phyloP scores from a whole-genome alignment of 2,329 filamentous ascomycete genomes.

The Cercospora sp. region DNA sequence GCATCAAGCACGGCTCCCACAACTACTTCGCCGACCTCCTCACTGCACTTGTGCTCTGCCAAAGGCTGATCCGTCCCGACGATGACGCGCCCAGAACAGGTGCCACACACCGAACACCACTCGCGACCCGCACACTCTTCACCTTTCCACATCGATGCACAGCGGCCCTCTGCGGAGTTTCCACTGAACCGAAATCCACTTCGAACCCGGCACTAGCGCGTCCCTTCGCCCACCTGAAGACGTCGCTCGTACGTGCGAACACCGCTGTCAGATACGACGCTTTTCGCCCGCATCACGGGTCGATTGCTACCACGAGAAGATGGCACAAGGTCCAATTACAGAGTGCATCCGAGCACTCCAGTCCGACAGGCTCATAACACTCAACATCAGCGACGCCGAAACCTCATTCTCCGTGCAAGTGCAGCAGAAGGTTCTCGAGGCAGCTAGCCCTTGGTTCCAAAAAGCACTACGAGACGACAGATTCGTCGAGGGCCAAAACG shows the following conservation, averaged over 20 bases:
- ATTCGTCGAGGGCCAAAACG: conserved; percentile 4
- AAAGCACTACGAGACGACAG: background rate
- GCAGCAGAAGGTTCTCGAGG: conserved; percentile 7
- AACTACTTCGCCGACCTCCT: background rate
- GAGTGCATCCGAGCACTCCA: background rate
- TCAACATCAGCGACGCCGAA: background rate
- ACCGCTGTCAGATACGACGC: too few relatives aligned
- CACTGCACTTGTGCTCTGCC: background rate
- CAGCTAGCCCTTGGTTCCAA: conserved; percentile 1
- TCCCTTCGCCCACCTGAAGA: too few relatives aligned
- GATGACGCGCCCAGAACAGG: background rate
- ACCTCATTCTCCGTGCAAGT: background rate
- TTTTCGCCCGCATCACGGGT: too few relatives aligned
- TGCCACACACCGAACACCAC: too few relatives aligned
- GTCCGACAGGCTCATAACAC: conserved; percentile 8
- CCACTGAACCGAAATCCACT: too few relatives aligned
- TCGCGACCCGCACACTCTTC: too few relatives aligned
- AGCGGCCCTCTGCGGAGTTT: too few relatives aligned
- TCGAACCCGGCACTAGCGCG: too few relatives aligned
- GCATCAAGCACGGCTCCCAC: background rate
- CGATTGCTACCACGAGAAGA: background rate
- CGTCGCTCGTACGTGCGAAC: too few relatives aligned
- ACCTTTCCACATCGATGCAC: too few relatives aligned
- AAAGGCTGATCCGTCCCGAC: too few relatives aligned
- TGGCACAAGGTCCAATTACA: too few relatives aligned